A percentile compares a stretch with the other conserved stretches of the same genome.
phyloP scores from a whole-genome alignment of 371 early-diverging fungal species.

The Actinomucor elegans region DNA sequence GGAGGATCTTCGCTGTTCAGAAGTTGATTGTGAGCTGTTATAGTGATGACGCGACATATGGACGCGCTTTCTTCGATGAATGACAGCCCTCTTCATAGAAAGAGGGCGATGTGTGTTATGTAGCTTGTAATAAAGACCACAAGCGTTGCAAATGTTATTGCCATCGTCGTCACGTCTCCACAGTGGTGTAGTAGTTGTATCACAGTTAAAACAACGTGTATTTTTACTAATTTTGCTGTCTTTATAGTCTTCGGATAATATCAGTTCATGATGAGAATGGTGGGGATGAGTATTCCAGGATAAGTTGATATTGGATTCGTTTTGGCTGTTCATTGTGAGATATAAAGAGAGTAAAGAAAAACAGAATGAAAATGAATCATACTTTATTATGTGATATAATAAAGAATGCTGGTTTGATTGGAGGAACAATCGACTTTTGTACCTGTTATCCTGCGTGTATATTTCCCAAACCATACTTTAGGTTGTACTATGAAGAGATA shows the following conservation, averaged over 20 bases:
- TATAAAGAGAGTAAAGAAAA: background rate
- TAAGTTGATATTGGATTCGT: background rate
- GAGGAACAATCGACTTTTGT: background rate
- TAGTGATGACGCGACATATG: conserved; percentile 8
- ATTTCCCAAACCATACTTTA: background rate
- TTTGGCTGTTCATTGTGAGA: background rate
- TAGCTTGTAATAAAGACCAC: conserved; percentile 71
- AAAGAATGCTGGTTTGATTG: background rate
- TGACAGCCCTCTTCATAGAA: conserved; percentile 41
- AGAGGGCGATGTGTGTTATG: conserved; percentile 54
- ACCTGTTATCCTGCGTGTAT: conserved; percentile 5
- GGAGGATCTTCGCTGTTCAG: background rate
- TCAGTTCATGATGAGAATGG: background rate
- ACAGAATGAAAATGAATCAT: background rate
- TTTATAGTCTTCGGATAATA: conserved; percentile 1
- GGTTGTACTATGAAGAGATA: too few relatives aligned
- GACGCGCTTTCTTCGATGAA: conserved; percentile 39
- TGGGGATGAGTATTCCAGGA: background rate
- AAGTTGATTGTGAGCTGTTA: background rate
- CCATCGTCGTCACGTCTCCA: conserved; percentile 71
- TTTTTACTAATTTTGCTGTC: conserved; percentile 7
- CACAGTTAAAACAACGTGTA: conserved; percentile 62
- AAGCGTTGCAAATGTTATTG: conserved; percentile 71
- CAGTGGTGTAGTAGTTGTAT: conserved; percentile 67
- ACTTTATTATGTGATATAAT: background rate